Base-by-base conservation (phyloP, 805 yeast species). In the Suhomyces faveliae region DNA sequence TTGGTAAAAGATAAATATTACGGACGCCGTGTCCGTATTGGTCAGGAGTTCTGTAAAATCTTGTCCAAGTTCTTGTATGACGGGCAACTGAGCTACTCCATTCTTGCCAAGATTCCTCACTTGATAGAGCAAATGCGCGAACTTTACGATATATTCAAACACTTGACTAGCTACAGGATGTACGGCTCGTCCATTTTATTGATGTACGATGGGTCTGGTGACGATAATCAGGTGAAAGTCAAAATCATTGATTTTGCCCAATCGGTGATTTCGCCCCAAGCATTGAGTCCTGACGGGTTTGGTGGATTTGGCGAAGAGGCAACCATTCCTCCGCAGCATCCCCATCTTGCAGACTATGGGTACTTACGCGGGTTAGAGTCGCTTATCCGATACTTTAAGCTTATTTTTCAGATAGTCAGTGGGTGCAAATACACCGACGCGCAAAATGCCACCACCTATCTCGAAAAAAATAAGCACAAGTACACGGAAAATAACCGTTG, bases 181-280 rank as follows among this genome's bases (percentile, higher is more conserved):
- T 94, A 94, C 65, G 99, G 99, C 1, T 86, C 96, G 0, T 86
- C 96, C 5, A 72, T 94, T 49, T 72, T 94, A 55, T 73, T 94
- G 55, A 89, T 94, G 84, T 92, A 92, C 65, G 98, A 94, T 61
- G 95, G 90, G 10, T 73, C 67, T 3, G 35, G 43, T 4, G 43
- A 52, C 13, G 51, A 55, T 15, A 55, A 45, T 19, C 56, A 55
- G 13, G 55, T 71, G 39, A 62, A 60, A 51, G 81, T 90, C n/a
- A 81, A 90, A 52, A 78, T 95, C 47, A 94, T 94, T 56, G 99
- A 94, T 68, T 94, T 94, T 75, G 98, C 98, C 1, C 96, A 91
- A 62, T 87, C 96, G 59, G 85, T 89, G 12, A 86, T 89, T 25
- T 81, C 81, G 2, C 84, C 80, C 38, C 80, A 79, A 49, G 70